Evolutionary conservation across 495 filamentous ascomycete species (phyloP).

Genomic region (Xylaria flabelliformis): DNA sequence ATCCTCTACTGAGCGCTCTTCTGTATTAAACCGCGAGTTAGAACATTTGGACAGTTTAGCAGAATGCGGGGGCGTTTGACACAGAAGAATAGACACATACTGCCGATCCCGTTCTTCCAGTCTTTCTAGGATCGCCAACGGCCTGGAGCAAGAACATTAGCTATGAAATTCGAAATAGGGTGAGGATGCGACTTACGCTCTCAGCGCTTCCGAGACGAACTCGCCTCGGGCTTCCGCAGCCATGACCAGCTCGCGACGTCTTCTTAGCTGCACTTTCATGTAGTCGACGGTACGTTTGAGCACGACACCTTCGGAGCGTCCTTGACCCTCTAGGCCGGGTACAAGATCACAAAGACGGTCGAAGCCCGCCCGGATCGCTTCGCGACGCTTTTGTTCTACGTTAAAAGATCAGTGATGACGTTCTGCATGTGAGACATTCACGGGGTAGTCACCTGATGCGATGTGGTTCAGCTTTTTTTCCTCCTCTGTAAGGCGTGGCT

Average conservation of each 20-base stretch:
- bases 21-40: not conserved
- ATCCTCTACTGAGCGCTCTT: slow-evolving; percentile 19
- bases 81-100: slow-evolving; percentile 3
- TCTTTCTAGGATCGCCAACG: slow-evolving; percentile 30
- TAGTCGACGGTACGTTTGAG: slow-evolving; percentile 77
- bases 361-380: slow-evolving; percentile 86
- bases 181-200: slow-evolving; percentile 30
- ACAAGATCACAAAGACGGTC: slow-evolving; percentile 83
- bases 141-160: not conserved
- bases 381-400: slow-evolving; percentile 85
- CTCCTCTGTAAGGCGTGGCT: slow-evolving; percentile 80
- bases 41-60: not conserved
- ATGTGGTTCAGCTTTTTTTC: slow-evolving; percentile 95
- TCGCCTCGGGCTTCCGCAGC: slow-evolving; percentile 66
- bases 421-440: not conserved
- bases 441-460: slow-evolving; percentile 58
- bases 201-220: slow-evolving; percentile 53
- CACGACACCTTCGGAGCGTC: slow-evolving; percentile 83
- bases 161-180: not conserved
- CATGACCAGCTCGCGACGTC: slow-evolving; percentile 66
- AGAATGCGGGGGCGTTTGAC: not conserved
- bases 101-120: slow-evolving; percentile 35
- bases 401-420: not conserved
- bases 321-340: slow-evolving; percentile 82
- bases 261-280: slow-evolving; percentile 68